Base-by-base conservation (phyloP, 805 yeast genomes). In the Suhomyces kilbournensis region DNA sequence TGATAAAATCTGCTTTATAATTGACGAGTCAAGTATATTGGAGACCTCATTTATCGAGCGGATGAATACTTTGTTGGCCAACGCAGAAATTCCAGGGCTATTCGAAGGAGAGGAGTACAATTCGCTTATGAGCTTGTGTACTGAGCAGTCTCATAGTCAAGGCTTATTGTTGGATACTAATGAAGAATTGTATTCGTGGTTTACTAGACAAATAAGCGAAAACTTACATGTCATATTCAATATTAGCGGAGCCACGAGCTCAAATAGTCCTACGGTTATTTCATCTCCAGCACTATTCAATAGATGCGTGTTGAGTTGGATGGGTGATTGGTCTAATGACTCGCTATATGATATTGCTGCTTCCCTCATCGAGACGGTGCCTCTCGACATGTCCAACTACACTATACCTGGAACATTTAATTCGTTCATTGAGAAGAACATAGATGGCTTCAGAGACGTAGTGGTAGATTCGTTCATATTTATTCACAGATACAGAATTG, bases 1-100 rank as follows among this genome's bases (percentile, higher is more conserved):
- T 5, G 86, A 86, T 57, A 79, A 75, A 49, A 66, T 84, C 0
- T 88, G 96, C 57, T 81, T 90, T 51, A 72, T 92, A 19, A 77
- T 93, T 17, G 96, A 90, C 58, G 97, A 93, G 60, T 83, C 96
- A 0, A 82, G 85, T 26, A 81, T 91, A 48, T 59, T 84, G 42
- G 92, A 89, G 32, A 76, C 96, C 0, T 75, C 94, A 0, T 93
- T 92, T 62, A 68, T 93, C 28, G 98, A 93, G 66, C 74, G 96
- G 55, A 90, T 93, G 94, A 93, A 93, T 60, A 89, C 96, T 0
- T 71, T 93, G n/a, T 75, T 93, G 38, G 97, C 97, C 0, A 93
- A 93, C 67, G 88, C 96, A 0, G 97, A 93, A 61, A 78, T 91
- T 38, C 97, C 97, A 0, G 97, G 96, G 3, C 70, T 93, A 12